These are phyloP conservation scores for Hyphopichia fennica DNA, from an alignment of 1,139 yeast genomes.

Conservation along the genomic window DNA sequence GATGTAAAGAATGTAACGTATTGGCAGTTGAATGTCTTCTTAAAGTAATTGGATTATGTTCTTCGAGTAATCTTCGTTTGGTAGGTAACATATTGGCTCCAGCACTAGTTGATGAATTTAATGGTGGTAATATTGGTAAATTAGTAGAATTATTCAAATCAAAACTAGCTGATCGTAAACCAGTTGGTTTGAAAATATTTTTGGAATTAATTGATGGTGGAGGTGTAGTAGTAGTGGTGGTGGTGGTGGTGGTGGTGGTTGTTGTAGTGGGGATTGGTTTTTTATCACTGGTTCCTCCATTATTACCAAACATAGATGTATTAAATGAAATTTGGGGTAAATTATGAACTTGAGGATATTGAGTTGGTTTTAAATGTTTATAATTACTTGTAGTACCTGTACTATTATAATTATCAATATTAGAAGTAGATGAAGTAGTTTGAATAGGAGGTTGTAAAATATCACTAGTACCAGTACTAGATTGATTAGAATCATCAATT, in stretches of 20 bases:
- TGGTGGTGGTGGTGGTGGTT: slow-evolving; percentile 7
- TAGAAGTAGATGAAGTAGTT: not conserved
- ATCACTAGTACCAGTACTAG: not conserved
- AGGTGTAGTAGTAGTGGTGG: slow-evolving; percentile 5
- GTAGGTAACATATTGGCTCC: slow-evolving; percentile 13
- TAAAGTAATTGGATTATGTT: slow-evolving; percentile 17
- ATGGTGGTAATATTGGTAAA: slow-evolving; percentile 7
- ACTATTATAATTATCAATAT: too few relatives aligned
- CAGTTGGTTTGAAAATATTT: slow-evolving; percentile 6
- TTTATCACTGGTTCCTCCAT: not conserved
- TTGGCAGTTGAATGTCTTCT: slow-evolving; percentile 32
- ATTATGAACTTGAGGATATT: slow-evolving; percentile 5
- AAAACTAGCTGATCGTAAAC: slow-evolving; percentile 33
- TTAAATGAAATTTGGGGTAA: slow-evolving; percentile 31
- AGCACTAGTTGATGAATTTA: slow-evolving; percentile 4
- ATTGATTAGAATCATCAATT: not conserved
- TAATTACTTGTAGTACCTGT: not conserved
- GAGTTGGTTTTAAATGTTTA: slow-evolving; percentile 2
- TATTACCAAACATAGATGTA: slow-evolving; percentile 37
- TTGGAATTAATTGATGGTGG: slow-evolving; percentile 8
- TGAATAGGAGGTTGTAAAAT: not conserved
- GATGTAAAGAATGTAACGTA: slow-evolving; percentile 11
- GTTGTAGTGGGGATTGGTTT: slow-evolving; percentile 7
- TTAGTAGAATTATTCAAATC: slow-evolving; percentile 9
- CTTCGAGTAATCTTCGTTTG: slow-evolving; percentile 32